A percentile compares a stretch with the other conserved stretches of the same genome.
phyloP scores from a whole-genome alignment of 2,329 filamentous ascomycete genomes.

The Fusarium liriodendri region DNA sequence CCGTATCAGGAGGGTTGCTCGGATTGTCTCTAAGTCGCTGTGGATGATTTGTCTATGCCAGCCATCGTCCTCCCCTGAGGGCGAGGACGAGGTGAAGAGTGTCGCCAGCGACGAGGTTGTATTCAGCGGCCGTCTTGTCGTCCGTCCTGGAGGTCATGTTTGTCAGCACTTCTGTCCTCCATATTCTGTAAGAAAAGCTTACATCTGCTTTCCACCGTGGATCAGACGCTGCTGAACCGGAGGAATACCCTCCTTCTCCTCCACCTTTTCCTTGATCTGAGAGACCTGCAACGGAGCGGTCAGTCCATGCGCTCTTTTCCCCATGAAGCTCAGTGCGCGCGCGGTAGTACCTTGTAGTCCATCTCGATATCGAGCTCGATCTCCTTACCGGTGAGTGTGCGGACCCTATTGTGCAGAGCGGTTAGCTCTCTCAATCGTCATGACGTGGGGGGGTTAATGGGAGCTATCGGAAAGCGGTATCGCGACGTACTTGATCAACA shows the following conservation, averaged over 20 bases:
- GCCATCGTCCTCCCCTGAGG: slow-evolving; percentile 77
- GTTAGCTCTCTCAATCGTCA: slow-evolving; percentile 34
- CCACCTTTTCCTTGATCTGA: slow-evolving; percentile 98
- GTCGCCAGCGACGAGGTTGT: slow-evolving; percentile 89
- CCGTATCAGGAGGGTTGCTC: background rate
- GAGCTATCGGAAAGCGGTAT: background rate
- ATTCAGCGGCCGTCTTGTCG: slow-evolving; percentile 92
- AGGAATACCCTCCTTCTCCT: slow-evolving; percentile 98
- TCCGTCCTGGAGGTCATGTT: slow-evolving; percentile 74
- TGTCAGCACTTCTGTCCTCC: slow-evolving; percentile 4
- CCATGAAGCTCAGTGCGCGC: background rate
- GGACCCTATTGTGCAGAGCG: slow-evolving; percentile 72
- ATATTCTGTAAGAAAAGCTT: slow-evolving; percentile 41
- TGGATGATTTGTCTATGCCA: slow-evolving; percentile 23
- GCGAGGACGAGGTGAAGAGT: slow-evolving; percentile 96
- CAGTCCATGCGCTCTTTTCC: slow-evolving; percentile 5
- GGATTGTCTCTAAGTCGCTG: slow-evolving; percentile 3
- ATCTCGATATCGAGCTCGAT: slow-evolving; percentile 98
- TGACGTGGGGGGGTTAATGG: slow-evolving; percentile 2
- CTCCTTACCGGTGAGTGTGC: slow-evolving; percentile 97
- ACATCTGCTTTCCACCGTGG: slow-evolving; percentile 99
- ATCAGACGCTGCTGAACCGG: slow-evolving; percentile 97
- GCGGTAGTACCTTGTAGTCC: slow-evolving; percentile 81
- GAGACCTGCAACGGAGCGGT: slow-evolving; percentile 72
- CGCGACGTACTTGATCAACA: slow-evolving; percentile 64